Base-by-base conservation (phyloP, 83 land plant species). In the Diphasiastrum complanatum region DNA sequence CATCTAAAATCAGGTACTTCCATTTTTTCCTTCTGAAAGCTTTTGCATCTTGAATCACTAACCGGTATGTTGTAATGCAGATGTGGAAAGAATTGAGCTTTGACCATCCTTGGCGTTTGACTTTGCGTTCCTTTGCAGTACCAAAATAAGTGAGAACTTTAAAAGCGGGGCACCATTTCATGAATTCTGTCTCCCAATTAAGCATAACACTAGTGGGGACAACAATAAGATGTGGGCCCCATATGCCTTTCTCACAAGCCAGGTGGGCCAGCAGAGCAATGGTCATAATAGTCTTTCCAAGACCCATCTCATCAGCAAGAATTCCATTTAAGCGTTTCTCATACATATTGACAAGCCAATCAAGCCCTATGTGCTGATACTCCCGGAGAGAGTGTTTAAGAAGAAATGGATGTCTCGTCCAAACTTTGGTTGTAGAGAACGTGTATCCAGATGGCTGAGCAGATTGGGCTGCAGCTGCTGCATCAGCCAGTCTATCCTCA, bases 151-250 rank as follows among this genome's bases (percentile, higher is more conserved):
- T 95, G 48, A 95, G 61, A 24, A 95, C 78, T 60, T 89, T 95
- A 73, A 95, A 95, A 43, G 99, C 99, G 60, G 99, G 99, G 50
- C 99, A 89, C 99, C 99, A 95, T 47, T 84, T 95, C 58, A 95
- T 85, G 66, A 95, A 95, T 53, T 95, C 99, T 32, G 99, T 95
- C 66, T 95, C 99, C 99, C 99, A 95, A 54, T 95, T 95, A 25
- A 95, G 87, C 99, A 89, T 95, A 52, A 95, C 99, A 74, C 99
- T 95, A 1, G 99, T 95, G 1, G 99, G 99, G 1, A 95, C 99
- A 18, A 95, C 99, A 65, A 95, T 95, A 5, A 95, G 81, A 82
- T 95, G 99, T 11, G 97, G 99, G 4, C 99, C 99, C 99, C 99
- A 95, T 60, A 95, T 89, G 65, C 99, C 99, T 60, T 89, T 89